phyloP scores from a whole-genome alignment of 768 basidiomycete genomes.

The Boletus rex-veris region DNA sequence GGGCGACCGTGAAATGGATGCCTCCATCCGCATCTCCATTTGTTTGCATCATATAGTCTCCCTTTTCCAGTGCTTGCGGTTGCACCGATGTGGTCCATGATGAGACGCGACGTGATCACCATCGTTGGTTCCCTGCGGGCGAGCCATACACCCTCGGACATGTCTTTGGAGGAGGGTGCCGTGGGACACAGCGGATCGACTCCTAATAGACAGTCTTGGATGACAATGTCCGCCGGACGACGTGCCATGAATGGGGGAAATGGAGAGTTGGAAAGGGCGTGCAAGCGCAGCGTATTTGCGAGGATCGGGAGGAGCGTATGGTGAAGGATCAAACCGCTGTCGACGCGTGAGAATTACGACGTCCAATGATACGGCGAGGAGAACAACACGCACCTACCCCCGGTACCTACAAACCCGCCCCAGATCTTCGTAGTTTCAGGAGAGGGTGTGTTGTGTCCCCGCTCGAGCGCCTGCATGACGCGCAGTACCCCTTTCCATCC shows the following conservation, averaged over 20 bases:
- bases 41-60: constrained; percentile 30
- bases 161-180: constrained; percentile 4
- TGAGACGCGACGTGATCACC: constrained; percentile 40
- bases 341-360: not conserved
- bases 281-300: constrained; percentile 28
- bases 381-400: constrained; percentile 33
- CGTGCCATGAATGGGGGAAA: constrained; percentile 27
- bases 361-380: not conserved
- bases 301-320: constrained; percentile 35
- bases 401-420: constrained; percentile 41
- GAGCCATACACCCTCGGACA: constrained; percentile 4
- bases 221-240: constrained; percentile 38
- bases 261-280: constrained; percentile 28
- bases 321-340: constrained; percentile 42
- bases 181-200: constrained; percentile 36
- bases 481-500: constrained; percentile 33
- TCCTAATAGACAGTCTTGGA: constrained; percentile 44
- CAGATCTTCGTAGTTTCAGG: constrained; percentile 20
- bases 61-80: constrained; percentile 33
- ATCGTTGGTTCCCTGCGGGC: constrained; percentile 20
- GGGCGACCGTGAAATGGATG: constrained; percentile 41
- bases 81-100: constrained; percentile 43
- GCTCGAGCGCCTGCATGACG: constrained; percentile 33
- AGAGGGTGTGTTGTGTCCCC: constrained; percentile 10
- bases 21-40: constrained; percentile 46